Evolutionary conservation across 768 basidiomycete genomes (phyloP).

Genomic region (Trametes villosa): DNA sequence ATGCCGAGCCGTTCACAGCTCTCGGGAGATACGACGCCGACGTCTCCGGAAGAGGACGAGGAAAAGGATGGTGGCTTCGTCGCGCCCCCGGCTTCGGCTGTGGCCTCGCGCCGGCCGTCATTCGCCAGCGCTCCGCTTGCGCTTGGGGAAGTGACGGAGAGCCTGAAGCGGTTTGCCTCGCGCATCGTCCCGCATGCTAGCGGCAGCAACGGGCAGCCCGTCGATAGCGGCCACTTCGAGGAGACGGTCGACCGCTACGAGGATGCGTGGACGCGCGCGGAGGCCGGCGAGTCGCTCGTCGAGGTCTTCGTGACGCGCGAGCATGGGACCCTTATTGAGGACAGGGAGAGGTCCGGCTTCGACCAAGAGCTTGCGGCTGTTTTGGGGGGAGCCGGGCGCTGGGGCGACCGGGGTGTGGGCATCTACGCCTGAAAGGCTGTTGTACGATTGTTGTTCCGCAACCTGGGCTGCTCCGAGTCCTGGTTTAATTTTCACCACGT

Average conservation of each 20-base stretch:
- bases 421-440: too few species aligned
- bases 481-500: too few species aligned
- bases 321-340: not conserved
- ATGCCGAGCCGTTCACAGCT: not conserved
- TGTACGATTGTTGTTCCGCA: too few species aligned
- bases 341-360: not conserved
- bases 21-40: not conserved
- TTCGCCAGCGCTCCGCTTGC: constrained; percentile 8
- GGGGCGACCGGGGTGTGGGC: too few species aligned
- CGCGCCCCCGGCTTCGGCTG: constrained; percentile 3
- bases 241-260: constrained; percentile 19
- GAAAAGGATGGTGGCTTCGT: not conserved
- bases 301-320: constrained; percentile 18
- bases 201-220: not conserved
- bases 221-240: constrained; percentile 15
- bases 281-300: constrained; percentile 13
- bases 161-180: constrained; percentile 15
- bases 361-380: too few species aligned
- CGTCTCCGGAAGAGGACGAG: not conserved
- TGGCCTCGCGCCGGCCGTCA: constrained; percentile 11
- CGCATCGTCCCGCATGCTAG: not conserved
- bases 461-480: too few species aligned
- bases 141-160: constrained; percentile 9
- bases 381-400: too few species aligned
- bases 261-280: constrained; percentile 17